These are phyloP conservation scores for Sporothrix globosa DNA, from an alignment of 2,329 filamentous ascomycete species.

Conservation along the genomic window DNA sequence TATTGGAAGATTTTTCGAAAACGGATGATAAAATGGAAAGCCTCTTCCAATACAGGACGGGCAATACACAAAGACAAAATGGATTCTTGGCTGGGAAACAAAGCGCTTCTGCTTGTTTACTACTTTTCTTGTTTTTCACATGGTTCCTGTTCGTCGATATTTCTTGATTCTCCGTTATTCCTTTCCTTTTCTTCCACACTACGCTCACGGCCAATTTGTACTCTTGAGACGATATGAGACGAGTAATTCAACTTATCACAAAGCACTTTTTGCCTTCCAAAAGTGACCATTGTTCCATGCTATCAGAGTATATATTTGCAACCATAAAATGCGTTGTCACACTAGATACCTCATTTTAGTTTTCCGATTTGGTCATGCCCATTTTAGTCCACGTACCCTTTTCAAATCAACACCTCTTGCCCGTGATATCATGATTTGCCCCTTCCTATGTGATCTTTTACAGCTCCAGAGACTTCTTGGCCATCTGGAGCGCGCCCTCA, in stretches of 20 bases:
- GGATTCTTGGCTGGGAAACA: neutral
- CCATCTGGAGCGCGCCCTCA: constrained; percentile 86
- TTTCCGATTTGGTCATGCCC: neutral
- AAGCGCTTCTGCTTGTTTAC: no score
- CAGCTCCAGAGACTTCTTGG: constrained; percentile 67
- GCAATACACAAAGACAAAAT: neutral
- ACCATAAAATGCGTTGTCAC: neutral
- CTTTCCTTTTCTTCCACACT: neutral
- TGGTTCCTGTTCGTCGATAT: neutral
- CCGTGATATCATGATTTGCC: neutral
- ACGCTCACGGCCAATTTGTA: constrained; percentile 14
- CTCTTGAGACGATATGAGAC: constrained; percentile 5
- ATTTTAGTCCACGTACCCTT: neutral
- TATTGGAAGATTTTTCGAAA: neutral
- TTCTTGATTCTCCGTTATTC: neutral
- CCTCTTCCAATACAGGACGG: neutral
- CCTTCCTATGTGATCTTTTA: constrained; percentile 35
- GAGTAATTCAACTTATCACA: neutral
- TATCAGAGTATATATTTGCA: neutral
- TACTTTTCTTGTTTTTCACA: neutral
- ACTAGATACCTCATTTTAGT: neutral
- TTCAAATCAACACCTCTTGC: constrained; percentile 2
- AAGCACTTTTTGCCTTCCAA: no score
- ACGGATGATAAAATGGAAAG: neutral
- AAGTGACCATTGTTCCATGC: neutral